Evolutionary conservation across 1,284 basidiomycete species (phyloP).

Genomic region (Boletellus sp.): DNA sequence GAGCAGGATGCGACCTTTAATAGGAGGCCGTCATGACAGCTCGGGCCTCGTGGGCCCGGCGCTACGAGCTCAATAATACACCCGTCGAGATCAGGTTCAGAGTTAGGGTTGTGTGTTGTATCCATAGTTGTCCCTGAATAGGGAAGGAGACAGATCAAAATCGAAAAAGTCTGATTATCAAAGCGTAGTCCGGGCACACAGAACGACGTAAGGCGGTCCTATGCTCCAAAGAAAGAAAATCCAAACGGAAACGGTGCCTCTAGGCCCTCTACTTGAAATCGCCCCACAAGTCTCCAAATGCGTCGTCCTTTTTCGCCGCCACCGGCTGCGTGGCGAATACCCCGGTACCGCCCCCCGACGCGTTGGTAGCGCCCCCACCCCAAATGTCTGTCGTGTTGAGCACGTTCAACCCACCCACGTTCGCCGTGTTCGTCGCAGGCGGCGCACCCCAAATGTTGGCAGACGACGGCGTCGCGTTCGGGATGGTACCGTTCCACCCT

Average conservation of each 20-base stretch:
- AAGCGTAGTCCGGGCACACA: no score
- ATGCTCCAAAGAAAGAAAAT: background rate
- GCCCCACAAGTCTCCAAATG: conserved; percentile 78
- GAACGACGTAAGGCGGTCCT: no score
- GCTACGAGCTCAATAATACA: no score
- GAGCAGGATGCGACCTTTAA: no score
- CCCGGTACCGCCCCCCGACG: conserved; percentile 26
- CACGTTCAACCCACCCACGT: conserved; percentile 28
- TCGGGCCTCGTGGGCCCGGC: no score
- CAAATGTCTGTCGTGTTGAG: conserved; percentile 55
- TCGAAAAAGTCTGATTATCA: no score
- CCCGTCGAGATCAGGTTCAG: no score
- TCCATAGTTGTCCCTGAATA: no score
- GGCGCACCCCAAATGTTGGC: conserved; percentile 42
- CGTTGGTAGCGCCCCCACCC: conserved; percentile 33
- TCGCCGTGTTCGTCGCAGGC: conserved; percentile 16
- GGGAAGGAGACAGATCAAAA: no score
- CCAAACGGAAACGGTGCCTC: background rate
- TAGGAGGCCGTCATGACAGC: no score
- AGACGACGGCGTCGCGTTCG: conserved; percentile 27
- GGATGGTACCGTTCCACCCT: conserved; percentile 46
- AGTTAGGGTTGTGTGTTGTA: no score
- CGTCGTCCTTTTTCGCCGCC: conserved; percentile 67
- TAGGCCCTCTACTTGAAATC: conserved; percentile 56
- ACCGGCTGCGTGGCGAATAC: conserved; percentile 34